Evolutionary conservation across 1,284 basidiomycete species (phyloP).

Genomic region (Ustilago shanxiensis): DNA sequence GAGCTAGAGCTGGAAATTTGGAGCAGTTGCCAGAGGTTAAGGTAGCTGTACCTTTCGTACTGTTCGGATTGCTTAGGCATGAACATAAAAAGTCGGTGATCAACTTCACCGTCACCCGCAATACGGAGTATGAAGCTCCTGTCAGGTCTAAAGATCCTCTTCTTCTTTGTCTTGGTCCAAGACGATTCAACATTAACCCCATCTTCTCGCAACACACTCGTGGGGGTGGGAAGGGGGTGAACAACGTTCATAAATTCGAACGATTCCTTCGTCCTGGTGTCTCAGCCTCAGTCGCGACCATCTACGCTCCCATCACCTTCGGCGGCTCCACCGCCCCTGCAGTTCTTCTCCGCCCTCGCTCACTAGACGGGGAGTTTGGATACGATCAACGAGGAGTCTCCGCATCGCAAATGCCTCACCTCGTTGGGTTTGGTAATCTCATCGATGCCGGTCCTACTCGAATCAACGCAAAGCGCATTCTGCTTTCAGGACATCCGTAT

Average conservation of each 20-base stretch:
- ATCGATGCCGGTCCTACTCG: slow-evolving; percentile 84
- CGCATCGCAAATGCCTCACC: slow-evolving; percentile 71
- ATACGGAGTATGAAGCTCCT: slow-evolving; percentile 90
- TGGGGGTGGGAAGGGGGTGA: slow-evolving; percentile 83
- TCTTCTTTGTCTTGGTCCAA: slow-evolving; percentile 87
- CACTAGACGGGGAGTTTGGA: slow-evolving; percentile 54
- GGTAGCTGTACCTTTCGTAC: slow-evolving; percentile 75
- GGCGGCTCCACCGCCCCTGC: slow-evolving; percentile 74
- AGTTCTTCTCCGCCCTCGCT: slow-evolving; percentile 57
- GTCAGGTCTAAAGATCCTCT: slow-evolving; percentile 95
- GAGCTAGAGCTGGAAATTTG: slow-evolving; percentile 39
- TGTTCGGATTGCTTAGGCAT: slow-evolving; percentile 90
- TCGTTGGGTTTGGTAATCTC: slow-evolving; percentile 92
- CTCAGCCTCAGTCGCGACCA: slow-evolving; percentile 79
- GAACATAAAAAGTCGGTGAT: slow-evolving; percentile 96
- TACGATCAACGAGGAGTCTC: slow-evolving; percentile 66
- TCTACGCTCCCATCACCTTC: slow-evolving; percentile 89
- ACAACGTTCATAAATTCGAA: slow-evolving; percentile 98
- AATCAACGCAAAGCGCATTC: slow-evolving; percentile 89
- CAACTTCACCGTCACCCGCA: slow-evolving; percentile 92
- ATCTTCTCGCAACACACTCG: slow-evolving; percentile 89
- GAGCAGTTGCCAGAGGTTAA: slow-evolving; percentile 12
- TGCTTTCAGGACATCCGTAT: slow-evolving; percentile 95
- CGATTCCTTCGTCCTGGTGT: slow-evolving; percentile 82
- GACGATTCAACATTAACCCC: slow-evolving; percentile 85